A percentile compares a stretch with the other conserved stretches of the same genome.
Evolutionary conservation across 768 basidiomycete species (phyloP).

Genomic region (Mycena rosella): DNA sequence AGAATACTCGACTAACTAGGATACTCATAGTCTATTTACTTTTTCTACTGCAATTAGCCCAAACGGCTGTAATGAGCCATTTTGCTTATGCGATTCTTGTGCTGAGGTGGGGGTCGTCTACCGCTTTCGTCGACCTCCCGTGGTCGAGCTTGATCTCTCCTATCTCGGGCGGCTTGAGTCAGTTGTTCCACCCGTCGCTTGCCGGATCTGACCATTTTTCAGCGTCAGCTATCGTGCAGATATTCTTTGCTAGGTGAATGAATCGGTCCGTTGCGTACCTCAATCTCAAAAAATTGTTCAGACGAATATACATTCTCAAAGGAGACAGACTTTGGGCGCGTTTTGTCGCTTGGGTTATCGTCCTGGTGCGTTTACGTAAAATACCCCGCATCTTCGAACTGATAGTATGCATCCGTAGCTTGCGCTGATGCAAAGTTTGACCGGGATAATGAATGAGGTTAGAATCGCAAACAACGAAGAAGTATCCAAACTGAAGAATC

Average conservation of each 20-base stretch:
- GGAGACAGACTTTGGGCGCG: background rate
- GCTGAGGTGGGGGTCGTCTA: background rate
- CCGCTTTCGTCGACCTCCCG: background rate
- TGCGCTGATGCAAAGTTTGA: background rate
- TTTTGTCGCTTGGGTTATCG: background rate
- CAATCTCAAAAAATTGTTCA: background rate
- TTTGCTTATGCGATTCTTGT: background rate
- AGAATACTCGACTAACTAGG: background rate
- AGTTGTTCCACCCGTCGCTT: background rate
- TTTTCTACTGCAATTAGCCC: background rate
- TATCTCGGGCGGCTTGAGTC: background rate
- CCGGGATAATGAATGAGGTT: no score
- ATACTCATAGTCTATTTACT: background rate
- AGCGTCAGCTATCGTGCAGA: background rate
- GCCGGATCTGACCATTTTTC: background rate
- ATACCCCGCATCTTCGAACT: background rate
- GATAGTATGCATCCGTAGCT: background rate
- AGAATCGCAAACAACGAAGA: background rate
- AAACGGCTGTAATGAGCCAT: slow-evolving; percentile 10
- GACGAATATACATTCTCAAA: slow-evolving; percentile 2
- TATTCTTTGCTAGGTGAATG: slow-evolving; percentile 1
- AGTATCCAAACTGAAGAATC: background rate
- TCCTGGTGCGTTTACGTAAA: background rate
- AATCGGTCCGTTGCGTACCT: background rate
- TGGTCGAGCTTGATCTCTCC: slow-evolving; percentile 2